These are phyloP conservation scores for Clavulina sp. DNA, from an alignment of 768 basidiomycete genomes.

Conservation along the genomic window DNA sequence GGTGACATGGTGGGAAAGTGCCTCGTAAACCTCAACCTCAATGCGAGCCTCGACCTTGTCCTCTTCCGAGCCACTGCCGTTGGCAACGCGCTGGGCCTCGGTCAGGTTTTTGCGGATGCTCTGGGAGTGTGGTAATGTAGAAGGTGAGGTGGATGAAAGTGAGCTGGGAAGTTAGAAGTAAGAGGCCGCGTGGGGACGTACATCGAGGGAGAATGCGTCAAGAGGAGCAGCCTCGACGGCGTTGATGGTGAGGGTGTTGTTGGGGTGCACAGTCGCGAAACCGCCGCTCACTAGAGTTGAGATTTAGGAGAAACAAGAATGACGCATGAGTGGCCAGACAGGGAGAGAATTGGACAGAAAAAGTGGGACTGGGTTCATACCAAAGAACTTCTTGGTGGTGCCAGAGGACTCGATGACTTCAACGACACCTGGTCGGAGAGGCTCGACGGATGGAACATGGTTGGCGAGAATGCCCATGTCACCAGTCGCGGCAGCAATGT, in stretches of 20 bases:
- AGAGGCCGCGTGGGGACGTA: conserved; percentile 25
- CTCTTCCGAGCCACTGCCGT: conserved; percentile 75
- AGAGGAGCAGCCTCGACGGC: conserved; percentile 90
- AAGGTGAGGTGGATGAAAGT: neutral
- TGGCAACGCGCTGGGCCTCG: conserved; percentile 67
- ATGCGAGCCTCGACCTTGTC: conserved; percentile 87
- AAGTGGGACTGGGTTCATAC: conserved; percentile 31
- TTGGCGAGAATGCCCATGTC: conserved; percentile 99
- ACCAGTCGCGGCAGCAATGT: conserved; percentile 81
- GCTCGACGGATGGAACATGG: conserved; percentile 95
- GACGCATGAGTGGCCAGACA: conserved; percentile 1
- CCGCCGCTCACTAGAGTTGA: conserved; percentile 68
- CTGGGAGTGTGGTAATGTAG: conserved; percentile 27
- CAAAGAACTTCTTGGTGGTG: conserved; percentile 88
- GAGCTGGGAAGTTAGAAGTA: neutral
- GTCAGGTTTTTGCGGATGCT: conserved; percentile 77
- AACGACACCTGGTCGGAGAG: conserved; percentile 82
- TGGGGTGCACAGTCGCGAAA: conserved; percentile 94
- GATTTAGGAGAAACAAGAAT: neutral
- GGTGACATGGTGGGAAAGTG: conserved; percentile 67
- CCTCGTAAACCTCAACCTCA: conserved; percentile 94
- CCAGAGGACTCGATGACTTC: conserved; percentile 78
- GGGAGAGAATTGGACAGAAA: neutral
- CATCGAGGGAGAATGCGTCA: conserved; percentile 81
- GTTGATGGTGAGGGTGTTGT: conserved; percentile 93